Base-by-base conservation (phyloP, 768 basidiomycete species). In the Tricholoma terreum region DNA sequence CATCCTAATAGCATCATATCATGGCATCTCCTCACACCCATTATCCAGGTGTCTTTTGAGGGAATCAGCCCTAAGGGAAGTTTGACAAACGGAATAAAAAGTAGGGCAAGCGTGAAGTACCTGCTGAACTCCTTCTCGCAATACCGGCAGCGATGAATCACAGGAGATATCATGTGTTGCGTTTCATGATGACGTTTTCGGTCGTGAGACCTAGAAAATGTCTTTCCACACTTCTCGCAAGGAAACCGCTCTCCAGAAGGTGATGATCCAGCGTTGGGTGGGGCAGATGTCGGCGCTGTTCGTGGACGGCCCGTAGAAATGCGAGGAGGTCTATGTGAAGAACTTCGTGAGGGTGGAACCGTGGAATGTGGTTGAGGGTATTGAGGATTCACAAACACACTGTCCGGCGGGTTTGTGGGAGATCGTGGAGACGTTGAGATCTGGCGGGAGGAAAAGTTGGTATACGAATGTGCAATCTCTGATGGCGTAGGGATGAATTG, bases 11-110 rank as follows among this genome's bases (percentile, higher is more conserved):
- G 15, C 24, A 24, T 22, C 46, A 40, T 58, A 63, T 49, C 60
- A 63, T 48, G 66, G 67, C 66, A 67, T 67, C 58, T 68, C 66
- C 54, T 66, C 66, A 58, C 66, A 67, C 51, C 89, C 89, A 63
- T 90, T 89, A 76, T 92, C 89, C 53, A 87, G 63, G 71, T 92
- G 90, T 68, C 90, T 80, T 73, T 91, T 92, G 61, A 91, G 77
- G 57, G 90, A 92, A 49, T 67, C 66, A 31, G 66, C 66, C 56
- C 66, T 67, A 53, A 38, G 52, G 56, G 57, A 24, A 38, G 38
- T 58, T 33, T 63, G 62, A 59, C 52, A 58, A 42, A 46, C 30
- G 46, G 48, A 54, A 57, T 38, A 53, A 21, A 5, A 45, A 14
- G 43, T 19, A 40, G 3, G 31, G 22, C 5, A 3, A n/a, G 17